Conservation (phyloP, 2,329 filamentous ascomycete species). For the Myriosclerotinia duriaeana region DNA sequence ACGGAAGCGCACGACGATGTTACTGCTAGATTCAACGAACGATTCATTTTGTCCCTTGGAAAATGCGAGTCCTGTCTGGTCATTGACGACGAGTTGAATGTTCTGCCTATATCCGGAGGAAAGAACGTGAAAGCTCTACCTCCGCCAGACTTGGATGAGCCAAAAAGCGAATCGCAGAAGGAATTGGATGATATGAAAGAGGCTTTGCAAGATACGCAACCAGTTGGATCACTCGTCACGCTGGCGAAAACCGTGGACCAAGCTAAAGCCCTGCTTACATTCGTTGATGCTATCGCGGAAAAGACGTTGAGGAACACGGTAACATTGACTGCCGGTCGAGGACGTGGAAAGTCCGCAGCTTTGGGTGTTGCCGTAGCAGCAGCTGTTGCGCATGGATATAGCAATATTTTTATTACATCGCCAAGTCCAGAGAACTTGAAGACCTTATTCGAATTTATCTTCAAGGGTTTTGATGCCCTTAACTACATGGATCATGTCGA, state of each 20-base stretch:
- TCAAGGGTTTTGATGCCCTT: slow-evolving; percentile 95
- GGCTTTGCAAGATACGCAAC: slow-evolving; percentile 78
- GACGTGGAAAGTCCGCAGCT: slow-evolving; percentile 94
- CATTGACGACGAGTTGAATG: slow-evolving; percentile 96
- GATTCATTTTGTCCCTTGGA: slow-evolving; percentile 93
- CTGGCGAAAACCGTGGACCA: slow-evolving; percentile 92
- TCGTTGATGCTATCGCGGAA: slow-evolving; percentile 93
- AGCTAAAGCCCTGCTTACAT: slow-evolving; percentile 93
- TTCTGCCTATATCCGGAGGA: slow-evolving; percentile 92
- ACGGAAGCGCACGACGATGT: slow-evolving; percentile 97
- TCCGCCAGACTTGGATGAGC: slow-evolving; percentile 69
- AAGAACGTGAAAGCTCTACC: slow-evolving; percentile 84
- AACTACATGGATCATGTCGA: slow-evolving; percentile 94
- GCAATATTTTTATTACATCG: slow-evolving; percentile 98
- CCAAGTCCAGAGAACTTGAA: slow-evolving; percentile 98
- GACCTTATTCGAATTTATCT: slow-evolving; percentile 96
- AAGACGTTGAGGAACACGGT: slow-evolving; percentile 95
- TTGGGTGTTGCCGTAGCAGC: slow-evolving; percentile 92
- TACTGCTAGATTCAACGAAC: slow-evolving; percentile 93
- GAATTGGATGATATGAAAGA: slow-evolving; percentile 89
- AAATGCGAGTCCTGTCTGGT: slow-evolving; percentile 92
- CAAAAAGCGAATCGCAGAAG: slow-evolving; percentile 67
- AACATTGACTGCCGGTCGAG: slow-evolving; percentile 87
- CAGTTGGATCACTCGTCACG: slow-evolving; percentile 78
- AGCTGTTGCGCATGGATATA: slow-evolving; percentile 93